Base-by-base conservation (phyloP, 805 yeast genomes). In the Metschnikowia aberdeeniae region DNA sequence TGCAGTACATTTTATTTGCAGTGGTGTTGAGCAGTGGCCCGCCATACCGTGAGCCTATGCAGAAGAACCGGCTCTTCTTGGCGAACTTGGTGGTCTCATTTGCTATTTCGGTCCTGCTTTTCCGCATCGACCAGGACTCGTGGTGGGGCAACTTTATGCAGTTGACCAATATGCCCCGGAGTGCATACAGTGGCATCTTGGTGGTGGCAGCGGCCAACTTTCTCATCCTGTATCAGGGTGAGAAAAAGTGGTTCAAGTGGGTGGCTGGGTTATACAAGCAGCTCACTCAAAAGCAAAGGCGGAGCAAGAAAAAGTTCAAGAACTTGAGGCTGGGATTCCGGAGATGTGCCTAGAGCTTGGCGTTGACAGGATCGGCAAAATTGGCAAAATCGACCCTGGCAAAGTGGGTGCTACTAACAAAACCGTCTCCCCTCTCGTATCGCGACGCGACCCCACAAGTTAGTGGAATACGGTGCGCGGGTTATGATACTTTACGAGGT, bases 11-110 rank as follows among this genome's bases (percentile, higher is more conserved):
- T 40, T 67, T 89, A 45, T 76, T 82, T 44, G 97, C 97, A 0
- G 67, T 88, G 27, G 79, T 89, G n/a, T 70, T 93, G 47, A 86
- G 96, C 14, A 86, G 80, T 10, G 99, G 99, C 0, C 90, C 93
- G 7, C 99, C 99, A 17, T 93, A 89, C 63, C 75, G 99, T 45
- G 84, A 87, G 58, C 82, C 90, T 1, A 78, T 84, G 54, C 63
- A 67, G 24, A 73, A 80, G 50, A 93, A 85, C 56, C 41, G 52
- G 9, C 95, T 95, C 6, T 92, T 89, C 60, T 68, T 93, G 42
- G 34, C 70, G 1, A 88, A 89, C 42, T 71, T 86, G 34, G 51
- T 69, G 0, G 47, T 69, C 1, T 77, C 95, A 0, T 44, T 76
- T 0, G 40, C 70, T 5, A 47, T 81, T 8, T 82, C 92, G 12